Percentiles rank a stretch among this genome's conserved stretches.
Conservation (phyloP, 768 basidiomycete species). For the Boletus edulis region DNA sequence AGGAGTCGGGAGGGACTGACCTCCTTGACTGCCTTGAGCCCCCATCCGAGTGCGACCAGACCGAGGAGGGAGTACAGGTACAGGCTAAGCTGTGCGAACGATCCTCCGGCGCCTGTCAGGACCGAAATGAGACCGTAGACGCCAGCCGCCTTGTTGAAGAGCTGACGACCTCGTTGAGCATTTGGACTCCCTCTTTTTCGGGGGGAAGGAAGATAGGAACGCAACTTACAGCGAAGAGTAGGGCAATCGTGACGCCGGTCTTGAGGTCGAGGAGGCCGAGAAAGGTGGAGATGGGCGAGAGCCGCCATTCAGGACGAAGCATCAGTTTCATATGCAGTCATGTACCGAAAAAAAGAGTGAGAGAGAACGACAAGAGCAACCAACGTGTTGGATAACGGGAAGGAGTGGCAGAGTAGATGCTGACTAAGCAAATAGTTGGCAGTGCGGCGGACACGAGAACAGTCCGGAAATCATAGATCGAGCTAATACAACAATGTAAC, state of each 20-base stretch:
- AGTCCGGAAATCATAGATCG: too few species aligned
- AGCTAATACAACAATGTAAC: too few species aligned
- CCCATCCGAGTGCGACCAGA: conserved; percentile 82
- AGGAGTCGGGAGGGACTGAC: conserved; percentile 44
- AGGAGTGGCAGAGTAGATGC: background rate
- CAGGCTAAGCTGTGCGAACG: conserved; percentile 87
- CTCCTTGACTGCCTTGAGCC: conserved; percentile 78
- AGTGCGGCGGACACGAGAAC: too few species aligned
- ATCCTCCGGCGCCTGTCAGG: conserved; percentile 86
- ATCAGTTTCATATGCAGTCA: conserved; percentile 67
- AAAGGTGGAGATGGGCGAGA: conserved; percentile 81
- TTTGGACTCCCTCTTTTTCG: background rate
- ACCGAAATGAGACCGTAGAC: conserved; percentile 94
- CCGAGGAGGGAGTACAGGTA: conserved; percentile 91
- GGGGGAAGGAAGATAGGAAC: background rate
- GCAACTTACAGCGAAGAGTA: conserved; percentile 80
- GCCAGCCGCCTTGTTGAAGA: conserved; percentile 97
- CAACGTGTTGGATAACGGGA: background rate
- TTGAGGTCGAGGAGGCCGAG: conserved; percentile 90
- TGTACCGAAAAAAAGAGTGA: conserved; percentile 24
- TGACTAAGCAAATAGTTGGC: conserved; percentile 20
- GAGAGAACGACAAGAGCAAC: background rate
- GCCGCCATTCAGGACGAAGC: conserved; percentile 79
- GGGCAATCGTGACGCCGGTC: conserved; percentile 83
- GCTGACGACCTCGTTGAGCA: conserved; percentile 37